These are phyloP conservation scores for Silene uniflora DNA, from an alignment of 148 eudicot species.

Conservation along the genomic window DNA sequence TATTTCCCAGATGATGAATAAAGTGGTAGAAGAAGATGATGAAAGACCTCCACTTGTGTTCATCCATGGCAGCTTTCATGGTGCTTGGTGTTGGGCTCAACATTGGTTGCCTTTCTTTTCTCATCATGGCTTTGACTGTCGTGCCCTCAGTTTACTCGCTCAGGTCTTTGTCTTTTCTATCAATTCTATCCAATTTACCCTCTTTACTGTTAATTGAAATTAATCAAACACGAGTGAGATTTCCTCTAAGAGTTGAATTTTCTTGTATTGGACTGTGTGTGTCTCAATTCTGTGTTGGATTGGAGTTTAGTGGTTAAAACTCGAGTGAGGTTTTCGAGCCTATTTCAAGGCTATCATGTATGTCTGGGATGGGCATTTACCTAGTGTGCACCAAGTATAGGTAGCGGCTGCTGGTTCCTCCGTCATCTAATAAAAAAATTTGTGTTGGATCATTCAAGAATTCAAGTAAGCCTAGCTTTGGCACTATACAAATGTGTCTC, in stretches of 20 bases:
- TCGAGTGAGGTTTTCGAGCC: too few relatives aligned
- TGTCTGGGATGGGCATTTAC: too few relatives aligned
- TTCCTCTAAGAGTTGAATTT: not conserved
- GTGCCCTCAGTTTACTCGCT: conserved; percentile 75
- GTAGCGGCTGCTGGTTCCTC: too few relatives aligned
- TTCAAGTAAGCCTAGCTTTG: too few relatives aligned
- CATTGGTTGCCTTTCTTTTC: conserved; percentile 92
- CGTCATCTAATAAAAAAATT: too few relatives aligned
- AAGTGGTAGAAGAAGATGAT: conserved; percentile 25
- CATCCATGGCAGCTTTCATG: conserved; percentile 91
- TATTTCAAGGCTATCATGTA: too few relatives aligned
- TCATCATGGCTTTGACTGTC: conserved; percentile 57
- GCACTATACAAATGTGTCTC: not conserved
- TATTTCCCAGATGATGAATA: conserved; percentile 48
- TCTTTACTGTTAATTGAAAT: too few relatives aligned
- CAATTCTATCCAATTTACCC: not conserved
- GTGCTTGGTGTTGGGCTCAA: conserved; percentile 97
- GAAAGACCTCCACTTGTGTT: conserved; percentile 57
- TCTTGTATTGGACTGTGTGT: too few relatives aligned
- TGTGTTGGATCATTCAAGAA: not conserved
- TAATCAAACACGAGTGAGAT: too few relatives aligned
- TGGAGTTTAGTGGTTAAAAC: too few relatives aligned
- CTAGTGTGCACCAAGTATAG: too few relatives aligned
- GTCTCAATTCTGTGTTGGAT: too few relatives aligned
- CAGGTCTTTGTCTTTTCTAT: conserved; percentile 44